These are phyloP conservation scores for Eucalyptus viminalis DNA, from an alignment of 345 rosid species.

Conservation along the genomic window DNA sequence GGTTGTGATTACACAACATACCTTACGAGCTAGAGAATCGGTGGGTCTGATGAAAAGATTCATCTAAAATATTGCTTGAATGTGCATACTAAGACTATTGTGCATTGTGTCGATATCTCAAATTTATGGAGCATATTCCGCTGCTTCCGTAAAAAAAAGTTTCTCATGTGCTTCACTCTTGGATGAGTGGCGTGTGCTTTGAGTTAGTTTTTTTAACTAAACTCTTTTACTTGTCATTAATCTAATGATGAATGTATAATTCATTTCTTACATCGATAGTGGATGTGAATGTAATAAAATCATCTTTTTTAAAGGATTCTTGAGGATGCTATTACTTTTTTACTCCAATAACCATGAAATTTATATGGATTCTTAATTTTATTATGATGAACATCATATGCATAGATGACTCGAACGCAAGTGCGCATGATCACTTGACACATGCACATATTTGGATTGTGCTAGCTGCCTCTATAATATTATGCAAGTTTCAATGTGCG, in stretches of 20 bases:
- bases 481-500: background rate
- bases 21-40: background rate
- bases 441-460: background rate
- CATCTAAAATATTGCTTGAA: background rate
- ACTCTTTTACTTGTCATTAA: background rate
- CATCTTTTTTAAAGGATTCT: background rate
- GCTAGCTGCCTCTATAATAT: background rate
- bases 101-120: background rate
- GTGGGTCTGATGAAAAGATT: background rate
- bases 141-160: background rate
- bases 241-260: background rate
- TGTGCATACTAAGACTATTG: background rate
- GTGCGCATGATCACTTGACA: background rate
- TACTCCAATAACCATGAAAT: background rate
- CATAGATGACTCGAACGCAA: background rate
- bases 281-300: background rate
- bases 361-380: background rate
- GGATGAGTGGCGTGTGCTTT: background rate
- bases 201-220: background rate
- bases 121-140: background rate
- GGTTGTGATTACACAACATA: background rate
- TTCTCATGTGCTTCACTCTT: background rate
- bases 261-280: background rate
- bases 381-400: background rate
- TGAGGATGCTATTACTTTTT: background rate